A percentile compares a stretch with the other conserved stretches of the same genome.
These are phyloP conservation scores for Paraglomus brasilianum DNA, from an alignment of 192 early-diverging fungal genomes.

Conservation along the genomic window DNA sequence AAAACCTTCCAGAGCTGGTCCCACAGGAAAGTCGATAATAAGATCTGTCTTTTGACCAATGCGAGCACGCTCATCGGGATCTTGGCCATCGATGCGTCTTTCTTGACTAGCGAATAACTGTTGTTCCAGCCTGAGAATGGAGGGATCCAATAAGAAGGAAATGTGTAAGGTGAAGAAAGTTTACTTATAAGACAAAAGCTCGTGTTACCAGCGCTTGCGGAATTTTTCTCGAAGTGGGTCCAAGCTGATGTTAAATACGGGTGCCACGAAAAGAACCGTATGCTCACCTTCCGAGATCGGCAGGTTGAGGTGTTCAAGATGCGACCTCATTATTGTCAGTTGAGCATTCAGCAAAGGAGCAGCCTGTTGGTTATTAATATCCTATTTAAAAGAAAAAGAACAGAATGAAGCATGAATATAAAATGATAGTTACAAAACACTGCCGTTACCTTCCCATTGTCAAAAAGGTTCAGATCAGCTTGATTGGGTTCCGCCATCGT, in stretches of 20 bases:
- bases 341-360: neutral
- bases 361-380: neutral
- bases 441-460: slow-evolving; percentile 21
- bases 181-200: neutral
- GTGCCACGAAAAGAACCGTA: neutral
- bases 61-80: neutral
- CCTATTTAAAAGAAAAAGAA: slow-evolving; percentile 6
- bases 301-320: slow-evolving; percentile 10
- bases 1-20: slow-evolving; percentile 25
- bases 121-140: slow-evolving; percentile 4
- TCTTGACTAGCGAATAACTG: neutral
- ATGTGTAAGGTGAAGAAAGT: neutral
- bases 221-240: slow-evolving; percentile 21
- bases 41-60: slow-evolving; percentile 15
- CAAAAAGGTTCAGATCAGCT: slow-evolving; percentile 11
- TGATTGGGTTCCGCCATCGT: neutral
- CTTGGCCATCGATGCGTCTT: too few species aligned
- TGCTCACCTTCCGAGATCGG: slow-evolving; percentile 1
- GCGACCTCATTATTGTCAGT: neutral
- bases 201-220: slow-evolving; percentile 4
- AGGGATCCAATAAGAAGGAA: neutral
- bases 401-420: slow-evolving; percentile 16
- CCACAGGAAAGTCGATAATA: slow-evolving; percentile 13
- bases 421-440: neutral
- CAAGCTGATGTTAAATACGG: slow-evolving; percentile 10